A percentile compares a stretch with the other conserved stretches of the same genome.
These are phyloP conservation scores for Paraleonurus japonicus DNA, from an alignment of 257 asterid species.

Conservation along the genomic window DNA sequence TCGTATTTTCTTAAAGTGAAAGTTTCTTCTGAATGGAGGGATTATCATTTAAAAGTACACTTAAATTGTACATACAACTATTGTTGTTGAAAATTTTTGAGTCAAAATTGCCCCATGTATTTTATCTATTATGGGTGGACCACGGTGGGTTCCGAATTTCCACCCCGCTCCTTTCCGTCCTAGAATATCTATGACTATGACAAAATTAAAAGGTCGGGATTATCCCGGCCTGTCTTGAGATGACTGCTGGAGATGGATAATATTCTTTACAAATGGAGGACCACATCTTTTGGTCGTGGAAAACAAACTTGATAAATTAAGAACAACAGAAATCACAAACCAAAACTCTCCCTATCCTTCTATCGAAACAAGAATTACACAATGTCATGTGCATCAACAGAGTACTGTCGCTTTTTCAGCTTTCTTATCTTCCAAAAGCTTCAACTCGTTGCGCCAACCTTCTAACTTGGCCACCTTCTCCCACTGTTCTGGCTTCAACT, in stretches of 20 bases:
- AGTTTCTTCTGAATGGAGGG: no score
- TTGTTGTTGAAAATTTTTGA: no score
- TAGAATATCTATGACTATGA: neutral
- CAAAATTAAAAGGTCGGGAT: neutral
- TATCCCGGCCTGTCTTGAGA: neutral
- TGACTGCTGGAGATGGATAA: neutral
- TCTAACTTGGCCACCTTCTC: slow-evolving; percentile 82
- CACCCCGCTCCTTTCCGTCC: neutral
- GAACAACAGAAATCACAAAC: neutral
- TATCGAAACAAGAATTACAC: slow-evolving; percentile 28
- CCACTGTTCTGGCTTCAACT: slow-evolving; percentile 64
- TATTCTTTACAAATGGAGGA: neutral
- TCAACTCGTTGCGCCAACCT: slow-evolving; percentile 79
- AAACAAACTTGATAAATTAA: neutral
- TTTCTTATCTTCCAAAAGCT: slow-evolving; percentile 71
- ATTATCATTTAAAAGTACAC: no score
- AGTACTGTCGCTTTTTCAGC: slow-evolving; percentile 46
- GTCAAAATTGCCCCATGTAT: no score
- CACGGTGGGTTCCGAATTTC: no score
- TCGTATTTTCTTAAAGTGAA: no score
- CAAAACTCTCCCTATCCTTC: slow-evolving; percentile 4
- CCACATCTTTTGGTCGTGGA: neutral
- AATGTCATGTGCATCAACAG: slow-evolving; percentile 6
- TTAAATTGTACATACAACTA: no score
- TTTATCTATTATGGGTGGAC: no score